Evolutionary conservation across 2,329 filamentous ascomycete species (phyloP), one percentile per base, ranked within the genome.

Genomic region (Coleophoma cylindrospora): DNA sequence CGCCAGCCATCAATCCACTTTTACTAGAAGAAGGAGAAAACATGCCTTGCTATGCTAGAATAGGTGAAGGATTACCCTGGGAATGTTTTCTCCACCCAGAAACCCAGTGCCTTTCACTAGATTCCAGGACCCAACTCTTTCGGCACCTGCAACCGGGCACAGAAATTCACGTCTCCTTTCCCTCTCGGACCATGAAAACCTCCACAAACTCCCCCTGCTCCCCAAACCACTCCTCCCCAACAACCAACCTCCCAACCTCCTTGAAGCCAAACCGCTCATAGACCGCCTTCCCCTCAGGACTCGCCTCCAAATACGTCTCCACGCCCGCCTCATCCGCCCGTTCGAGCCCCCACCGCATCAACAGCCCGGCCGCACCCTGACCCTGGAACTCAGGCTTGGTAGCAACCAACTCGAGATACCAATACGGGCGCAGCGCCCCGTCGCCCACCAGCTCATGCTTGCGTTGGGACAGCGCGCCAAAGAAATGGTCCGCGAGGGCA

Each of bases 261-360:
- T 60, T 57, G 54, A 76, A 81, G 3, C 76, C 77, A 56, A 72
- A 66, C 54, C 68, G 73, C 51, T 68, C 60, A 63, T 81, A 81
- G 15, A 79, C 48, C 1, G 64, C 66, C 50, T 65, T 70, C 2
- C 74, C 77, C 14, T 68, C 68, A 0, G 68, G 69, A 43, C 76
- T 78, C 9, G 76, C 73, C 51, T 80, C 76, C 1, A 81, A 61
- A 59, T 74, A 81, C 10, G 70, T 68, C 41, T 73, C 70, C 13
- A 66, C 54, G 0, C 69, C 65, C 1, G 67, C 69, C 5, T 61
- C 64, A 56, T 79, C 76, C 1, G 75, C 74, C 52, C 63, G 66
- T 22, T 68, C 61, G 7, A 73, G 51, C 0, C 77, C 78, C 74
- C 74, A 81, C 22, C 62, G 60, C 37, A 81, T 56, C 19, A 81